These are phyloP conservation scores for Globisporangium camurandrum DNA, from an alignment of 352 stramenopile genomes.

Conservation along the genomic window DNA sequence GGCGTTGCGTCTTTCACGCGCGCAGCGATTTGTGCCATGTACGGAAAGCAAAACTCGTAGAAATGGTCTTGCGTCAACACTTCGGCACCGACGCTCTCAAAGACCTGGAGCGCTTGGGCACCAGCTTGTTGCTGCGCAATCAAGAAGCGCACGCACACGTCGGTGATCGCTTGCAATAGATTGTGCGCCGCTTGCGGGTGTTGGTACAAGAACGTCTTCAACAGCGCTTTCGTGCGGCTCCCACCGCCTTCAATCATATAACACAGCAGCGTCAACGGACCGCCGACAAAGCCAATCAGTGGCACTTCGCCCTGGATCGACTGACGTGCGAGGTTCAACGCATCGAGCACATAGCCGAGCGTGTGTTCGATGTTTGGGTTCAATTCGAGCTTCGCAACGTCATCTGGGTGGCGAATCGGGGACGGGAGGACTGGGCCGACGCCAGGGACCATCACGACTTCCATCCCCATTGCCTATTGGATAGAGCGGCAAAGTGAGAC, in stretches of 20 bases:
- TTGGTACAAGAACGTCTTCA: constrained; percentile 94
- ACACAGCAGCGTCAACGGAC: constrained; percentile 95
- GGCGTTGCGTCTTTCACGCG: constrained; percentile 66
- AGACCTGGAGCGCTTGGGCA: constrained; percentile 94
- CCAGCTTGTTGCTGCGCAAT: constrained; percentile 90
- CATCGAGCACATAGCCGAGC: constrained; percentile 94
- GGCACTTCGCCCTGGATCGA: constrained; percentile 89
- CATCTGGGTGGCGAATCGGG: constrained; percentile 74
- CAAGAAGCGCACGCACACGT: constrained; percentile 95
- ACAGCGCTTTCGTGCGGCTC: constrained; percentile 91
- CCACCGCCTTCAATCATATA: constrained; percentile 98
- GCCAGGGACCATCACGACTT: constrained; percentile 94
- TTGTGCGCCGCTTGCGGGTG: constrained; percentile 88
- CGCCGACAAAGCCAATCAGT: constrained; percentile 98
- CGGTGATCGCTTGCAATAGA: constrained; percentile 91
- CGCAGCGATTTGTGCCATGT: constrained; percentile 74
- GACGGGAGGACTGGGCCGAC: constrained; percentile 84
- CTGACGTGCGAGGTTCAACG: constrained; percentile 90
- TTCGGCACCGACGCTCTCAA: constrained; percentile 95
- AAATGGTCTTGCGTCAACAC: constrained; percentile 93
- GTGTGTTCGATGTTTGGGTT: constrained; percentile 89
- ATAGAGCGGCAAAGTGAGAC: no score
- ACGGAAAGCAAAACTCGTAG: constrained; percentile 92
- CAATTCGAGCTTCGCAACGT: constrained; percentile 89
- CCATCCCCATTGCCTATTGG: constrained; percentile 93